These are phyloP conservation scores for Cenchrus americanus DNA, from an alignment of 176 grass and related monocot species.

Conservation along the genomic window DNA sequence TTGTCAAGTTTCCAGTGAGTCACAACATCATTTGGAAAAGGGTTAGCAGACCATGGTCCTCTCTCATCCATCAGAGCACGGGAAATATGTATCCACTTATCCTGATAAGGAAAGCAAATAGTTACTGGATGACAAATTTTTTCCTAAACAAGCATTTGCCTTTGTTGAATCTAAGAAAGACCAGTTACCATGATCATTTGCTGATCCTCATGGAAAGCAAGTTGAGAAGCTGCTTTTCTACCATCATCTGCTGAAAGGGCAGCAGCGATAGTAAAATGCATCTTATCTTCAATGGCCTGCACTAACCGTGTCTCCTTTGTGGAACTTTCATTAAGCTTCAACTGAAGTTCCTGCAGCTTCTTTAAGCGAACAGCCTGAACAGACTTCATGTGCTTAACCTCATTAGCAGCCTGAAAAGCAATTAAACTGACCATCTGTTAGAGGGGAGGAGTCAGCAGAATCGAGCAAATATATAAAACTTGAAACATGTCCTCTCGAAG, in stretches of 20 bases:
- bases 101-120: slow-evolving; percentile 55
- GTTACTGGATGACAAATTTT: slow-evolving; percentile 8
- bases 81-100: slow-evolving; percentile 95
- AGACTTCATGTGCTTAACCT: slow-evolving; percentile 71
- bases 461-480: not conserved
- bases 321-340: slow-evolving; percentile 61
- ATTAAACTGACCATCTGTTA: slow-evolving; percentile 28
- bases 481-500: slow-evolving; percentile 26
- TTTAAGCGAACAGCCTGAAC: slow-evolving; percentile 72
- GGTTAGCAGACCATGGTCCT: slow-evolving; percentile 89
- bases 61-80: slow-evolving; percentile 89
- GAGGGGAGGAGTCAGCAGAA: not conserved
- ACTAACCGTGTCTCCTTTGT: slow-evolving; percentile 26
- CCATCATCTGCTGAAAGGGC: slow-evolving; percentile 76
- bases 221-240: slow-evolving; percentile 75
- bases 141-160: slow-evolving; percentile 44
- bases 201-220: slow-evolving; percentile 87
- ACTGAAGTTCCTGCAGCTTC: slow-evolving; percentile 73
- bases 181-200: slow-evolving; percentile 65
- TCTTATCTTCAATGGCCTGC: slow-evolving; percentile 72
- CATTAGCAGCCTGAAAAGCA: slow-evolving; percentile 70
- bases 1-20: slow-evolving; percentile 94
- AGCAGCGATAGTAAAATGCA: slow-evolving; percentile 68
- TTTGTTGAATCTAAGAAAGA: slow-evolving; percentile 41
- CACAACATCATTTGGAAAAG: slow-evolving; percentile 81